Evolutionary conservation across 2,329 filamentous ascomycete species (phyloP).

Genomic region (Ascochyta koolunga): DNA sequence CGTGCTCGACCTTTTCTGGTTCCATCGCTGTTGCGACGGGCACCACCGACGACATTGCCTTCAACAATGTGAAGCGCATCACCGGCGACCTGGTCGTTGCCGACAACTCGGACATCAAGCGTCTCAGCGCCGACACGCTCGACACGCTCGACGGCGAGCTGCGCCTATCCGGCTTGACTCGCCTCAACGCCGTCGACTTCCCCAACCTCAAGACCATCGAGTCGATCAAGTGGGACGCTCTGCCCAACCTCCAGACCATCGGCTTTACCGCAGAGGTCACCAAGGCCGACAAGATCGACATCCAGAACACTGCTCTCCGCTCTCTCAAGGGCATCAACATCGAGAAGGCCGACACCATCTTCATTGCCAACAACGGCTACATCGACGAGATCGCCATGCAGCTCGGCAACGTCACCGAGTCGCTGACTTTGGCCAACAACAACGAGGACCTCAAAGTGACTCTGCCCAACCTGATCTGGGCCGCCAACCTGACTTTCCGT

Average conservation of each 20-base stretch:
- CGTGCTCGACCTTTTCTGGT: slow-evolving; percentile 73
- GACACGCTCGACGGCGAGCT: slow-evolving; percentile 72
- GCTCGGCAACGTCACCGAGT: slow-evolving; percentile 74
- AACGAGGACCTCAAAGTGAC: slow-evolving; percentile 71
- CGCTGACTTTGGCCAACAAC: slow-evolving; percentile 81
- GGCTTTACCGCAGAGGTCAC: slow-evolving; percentile 69
- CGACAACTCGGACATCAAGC: slow-evolving; percentile 66
- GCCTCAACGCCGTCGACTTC: slow-evolving; percentile 72
- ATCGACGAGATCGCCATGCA: slow-evolving; percentile 77
- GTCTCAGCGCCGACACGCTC: slow-evolving; percentile 67
- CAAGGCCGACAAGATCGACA: slow-evolving; percentile 70
- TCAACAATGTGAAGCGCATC: slow-evolving; percentile 69
- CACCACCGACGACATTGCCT: slow-evolving; percentile 63
- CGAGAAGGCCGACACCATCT: slow-evolving; percentile 70
- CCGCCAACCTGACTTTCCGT: slow-evolving; percentile 80
- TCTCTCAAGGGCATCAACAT: slow-evolving; percentile 83
- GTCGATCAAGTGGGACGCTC: slow-evolving; percentile 72
- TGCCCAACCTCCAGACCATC: slow-evolving; percentile 67
- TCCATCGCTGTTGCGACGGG: slow-evolving; percentile 67
- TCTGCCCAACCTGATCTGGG: slow-evolving; percentile 79
- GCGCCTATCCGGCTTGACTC: slow-evolving; percentile 69
- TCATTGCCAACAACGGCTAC: slow-evolving; percentile 84
- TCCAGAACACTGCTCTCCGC: slow-evolving; percentile 85
- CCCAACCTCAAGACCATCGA: slow-evolving; percentile 68
- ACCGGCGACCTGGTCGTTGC: slow-evolving; percentile 59